phyloP scores from a whole-genome alignment of 177 flowering plant genomes.

The Telopea speciosissima region DNA sequence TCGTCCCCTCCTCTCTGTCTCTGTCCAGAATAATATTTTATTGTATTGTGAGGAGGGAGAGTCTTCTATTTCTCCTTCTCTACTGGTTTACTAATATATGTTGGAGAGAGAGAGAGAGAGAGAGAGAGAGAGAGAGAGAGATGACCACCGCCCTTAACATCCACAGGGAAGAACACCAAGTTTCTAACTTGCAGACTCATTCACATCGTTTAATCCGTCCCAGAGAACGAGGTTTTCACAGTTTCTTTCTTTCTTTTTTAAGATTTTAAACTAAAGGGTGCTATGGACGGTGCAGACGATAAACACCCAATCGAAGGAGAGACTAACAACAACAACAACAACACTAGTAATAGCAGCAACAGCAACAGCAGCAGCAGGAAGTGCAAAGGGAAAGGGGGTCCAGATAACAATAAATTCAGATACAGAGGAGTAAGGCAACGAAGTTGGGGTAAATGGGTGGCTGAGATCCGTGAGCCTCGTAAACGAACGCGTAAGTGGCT shows the following conservation, averaged over 20 bases:
- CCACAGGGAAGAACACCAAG: no score
- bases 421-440: slow-evolving; percentile 89
- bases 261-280: not conserved
- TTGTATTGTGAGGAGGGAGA: no score
- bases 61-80: no score
- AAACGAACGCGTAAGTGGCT: slow-evolving; percentile 84
- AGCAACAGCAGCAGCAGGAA: slow-evolving; percentile 18
- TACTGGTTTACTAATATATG: no score
- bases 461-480: slow-evolving; percentile 91
- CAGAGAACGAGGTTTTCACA: no score
- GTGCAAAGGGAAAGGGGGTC: slow-evolving; percentile 80
- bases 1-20: not conserved
- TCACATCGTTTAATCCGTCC: no score
- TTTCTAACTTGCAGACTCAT: no score
- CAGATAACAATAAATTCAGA: slow-evolving; percentile 77
- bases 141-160: not conserved
- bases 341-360: no score
- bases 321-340: slow-evolving; percentile 5
- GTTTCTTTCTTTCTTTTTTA: no score
- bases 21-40: no score
- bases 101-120: not conserved
- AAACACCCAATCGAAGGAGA: not conserved
- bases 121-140: not conserved
- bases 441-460: slow-evolving; percentile 99
- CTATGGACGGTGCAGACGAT: not conserved